A percentile compares a stretch with the other conserved stretches of the same genome.
These are phyloP conservation scores for Monosporozyma servazzii DNA, from an alignment of 805 yeast species.

Conservation along the genomic window DNA sequence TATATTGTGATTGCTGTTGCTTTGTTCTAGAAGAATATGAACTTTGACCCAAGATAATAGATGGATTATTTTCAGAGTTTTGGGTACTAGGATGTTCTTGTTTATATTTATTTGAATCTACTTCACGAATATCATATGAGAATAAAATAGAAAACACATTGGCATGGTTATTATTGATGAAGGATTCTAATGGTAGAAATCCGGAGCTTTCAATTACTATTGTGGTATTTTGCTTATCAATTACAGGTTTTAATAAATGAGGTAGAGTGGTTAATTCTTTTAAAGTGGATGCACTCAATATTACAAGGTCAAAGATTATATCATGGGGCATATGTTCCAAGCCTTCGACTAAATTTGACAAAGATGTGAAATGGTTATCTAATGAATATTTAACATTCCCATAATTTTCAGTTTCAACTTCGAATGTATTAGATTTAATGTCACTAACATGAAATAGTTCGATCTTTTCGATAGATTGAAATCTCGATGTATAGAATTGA, in stretches of 20 bases:
- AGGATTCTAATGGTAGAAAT: constrained; percentile 58
- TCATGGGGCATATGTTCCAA: neutral
- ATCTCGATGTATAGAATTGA: constrained; percentile 18
- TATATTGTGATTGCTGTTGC: neutral
- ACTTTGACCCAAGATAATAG: constrained; percentile 8
- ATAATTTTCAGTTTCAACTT: constrained; percentile 12
- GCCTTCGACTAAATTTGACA: constrained; percentile 10
- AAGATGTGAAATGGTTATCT: constrained; percentile 21
- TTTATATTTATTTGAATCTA: constrained; percentile 24
- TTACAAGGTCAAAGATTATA: constrained; percentile 33
- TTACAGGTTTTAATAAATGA: constrained; percentile 27
- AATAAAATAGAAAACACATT: constrained; percentile 46
- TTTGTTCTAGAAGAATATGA: neutral
- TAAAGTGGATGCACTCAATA: constrained; percentile 38
- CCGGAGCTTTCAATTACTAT: constrained; percentile 60
- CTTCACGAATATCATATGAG: constrained; percentile 44
- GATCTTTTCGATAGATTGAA: constrained; percentile 13
- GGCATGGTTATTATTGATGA: constrained; percentile 32
- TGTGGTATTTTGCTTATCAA: constrained; percentile 34
- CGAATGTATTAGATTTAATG: constrained; percentile 12
- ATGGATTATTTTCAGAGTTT: constrained; percentile 22
- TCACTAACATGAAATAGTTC: constrained; percentile 17
- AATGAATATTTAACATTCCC: constrained; percentile 12
- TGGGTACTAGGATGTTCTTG: constrained; percentile 15
- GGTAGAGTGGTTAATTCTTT: constrained; percentile 39